A percentile compares a stretch with the other conserved stretches of the same genome.
phyloP scores from a whole-genome alignment of 106 monocot species.

The Alisma plantagoaquatica region DNA sequence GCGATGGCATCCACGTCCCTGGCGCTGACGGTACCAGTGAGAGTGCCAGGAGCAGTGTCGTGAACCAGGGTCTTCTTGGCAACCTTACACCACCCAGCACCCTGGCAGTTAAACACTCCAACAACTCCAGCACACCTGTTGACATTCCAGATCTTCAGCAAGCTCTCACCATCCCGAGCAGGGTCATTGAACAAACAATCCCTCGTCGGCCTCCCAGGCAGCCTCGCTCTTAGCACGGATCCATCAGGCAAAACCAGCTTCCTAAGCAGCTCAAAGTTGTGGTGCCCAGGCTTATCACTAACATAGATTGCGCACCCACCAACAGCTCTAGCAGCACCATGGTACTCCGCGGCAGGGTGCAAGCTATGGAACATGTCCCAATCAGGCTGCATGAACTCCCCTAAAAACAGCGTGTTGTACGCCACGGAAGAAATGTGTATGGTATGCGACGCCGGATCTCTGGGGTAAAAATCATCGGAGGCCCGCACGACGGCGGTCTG shows the following conservation, averaged over 20 bases:
- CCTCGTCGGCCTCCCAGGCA: slow-evolving; percentile 72
- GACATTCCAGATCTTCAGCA: slow-evolving; percentile 84
- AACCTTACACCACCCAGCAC: slow-evolving; percentile 74
- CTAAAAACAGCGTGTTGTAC: slow-evolving; percentile 68
- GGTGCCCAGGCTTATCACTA: slow-evolving; percentile 72
- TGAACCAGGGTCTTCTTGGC: slow-evolving; percentile 58
- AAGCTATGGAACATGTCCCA: slow-evolving; percentile 95
- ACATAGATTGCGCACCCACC: slow-evolving; percentile 75
- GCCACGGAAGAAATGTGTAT: slow-evolving; percentile 77
- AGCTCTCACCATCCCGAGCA: slow-evolving; percentile 53
- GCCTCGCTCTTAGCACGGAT: slow-evolving; percentile 58
- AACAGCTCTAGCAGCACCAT: slow-evolving; percentile 70
- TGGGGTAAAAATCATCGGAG: slow-evolving; percentile 77
- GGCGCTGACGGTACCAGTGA: slow-evolving; percentile 35
- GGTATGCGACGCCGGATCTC: slow-evolving; percentile 76
- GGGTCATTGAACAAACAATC: slow-evolving; percentile 75
- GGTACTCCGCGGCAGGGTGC: slow-evolving; percentile 82
- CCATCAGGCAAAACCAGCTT: slow-evolving; percentile 84
- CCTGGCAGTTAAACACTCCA: slow-evolving; percentile 85
- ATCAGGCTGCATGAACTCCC: slow-evolving; percentile 87
- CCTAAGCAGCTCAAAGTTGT: slow-evolving; percentile 71
- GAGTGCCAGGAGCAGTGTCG: slow-evolving; percentile 40
- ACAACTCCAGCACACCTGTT: slow-evolving; percentile 71
- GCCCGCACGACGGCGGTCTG: slow-evolving; percentile 63
- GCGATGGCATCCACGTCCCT: slow-evolving; percentile 45